Conservation (phyloP, 345 rosid species). For the Gossypium herbaceum region DNA sequence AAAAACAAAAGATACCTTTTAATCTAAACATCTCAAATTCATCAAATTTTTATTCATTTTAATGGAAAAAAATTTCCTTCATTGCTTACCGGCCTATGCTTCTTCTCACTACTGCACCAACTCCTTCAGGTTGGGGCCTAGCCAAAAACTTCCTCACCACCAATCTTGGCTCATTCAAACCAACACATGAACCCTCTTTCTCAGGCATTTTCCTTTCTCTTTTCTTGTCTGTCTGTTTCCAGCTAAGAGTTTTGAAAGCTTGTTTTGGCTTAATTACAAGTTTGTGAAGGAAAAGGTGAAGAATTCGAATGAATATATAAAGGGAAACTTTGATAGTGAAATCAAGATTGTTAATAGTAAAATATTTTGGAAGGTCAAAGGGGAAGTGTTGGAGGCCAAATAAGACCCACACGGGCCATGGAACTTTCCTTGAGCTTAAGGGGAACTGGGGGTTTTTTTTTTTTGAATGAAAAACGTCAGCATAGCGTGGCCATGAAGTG, state of each 20-base stretch:
- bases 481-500: constrained; percentile 39
- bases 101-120: constrained; percentile 87
- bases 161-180: constrained; percentile 36
- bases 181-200: constrained; percentile 22
- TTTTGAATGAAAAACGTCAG: constrained; percentile 24
- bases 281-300: not conserved
- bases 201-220: constrained; percentile 29
- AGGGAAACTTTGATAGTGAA: not conserved
- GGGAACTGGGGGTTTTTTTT: too few relatives aligned
- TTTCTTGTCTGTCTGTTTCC: not conserved
- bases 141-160: constrained; percentile 78
- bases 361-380: constrained; percentile 37
- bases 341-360: not conserved
- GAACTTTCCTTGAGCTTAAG: constrained; percentile 22
- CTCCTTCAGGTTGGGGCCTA: constrained; percentile 82
- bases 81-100: constrained; percentile 75
- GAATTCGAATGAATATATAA: constrained; percentile 18
- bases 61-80: not conserved
- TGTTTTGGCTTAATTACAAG: not conserved
- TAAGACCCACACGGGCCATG: constrained; percentile 29
- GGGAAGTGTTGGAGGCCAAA: constrained; percentile 37
- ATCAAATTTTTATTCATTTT: not conserved
- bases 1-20: constrained; percentile 13
- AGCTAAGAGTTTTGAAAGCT: not conserved
- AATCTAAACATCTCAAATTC: constrained; percentile 8